phyloP scores from a whole-genome alignment of 192 early-diverging fungal species.

The Coemansia sp. region DNA sequence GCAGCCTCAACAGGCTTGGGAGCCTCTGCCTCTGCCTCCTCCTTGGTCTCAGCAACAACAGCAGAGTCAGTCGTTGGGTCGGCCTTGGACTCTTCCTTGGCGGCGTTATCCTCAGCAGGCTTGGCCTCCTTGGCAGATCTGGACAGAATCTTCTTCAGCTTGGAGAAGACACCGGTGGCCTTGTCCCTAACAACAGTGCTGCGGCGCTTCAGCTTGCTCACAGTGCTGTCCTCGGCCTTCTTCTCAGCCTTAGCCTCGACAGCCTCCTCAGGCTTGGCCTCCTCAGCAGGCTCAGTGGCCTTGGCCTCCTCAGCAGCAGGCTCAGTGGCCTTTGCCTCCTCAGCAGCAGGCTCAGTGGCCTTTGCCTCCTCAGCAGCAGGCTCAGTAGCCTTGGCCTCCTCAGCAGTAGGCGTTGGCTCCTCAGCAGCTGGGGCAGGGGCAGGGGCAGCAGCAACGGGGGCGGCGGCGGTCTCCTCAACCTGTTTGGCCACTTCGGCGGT shows the following conservation, averaged over 20 bases:
- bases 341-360: conserved; percentile 20
- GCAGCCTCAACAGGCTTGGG: conserved; percentile 30
- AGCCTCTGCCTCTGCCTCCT: conserved; percentile 8
- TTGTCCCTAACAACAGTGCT: conserved; percentile 45
- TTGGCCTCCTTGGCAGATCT: conserved; percentile 34
- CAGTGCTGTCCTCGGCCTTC: conserved; percentile 22
- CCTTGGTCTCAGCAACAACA: conserved; percentile 20
- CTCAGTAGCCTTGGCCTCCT: conserved; percentile 6
- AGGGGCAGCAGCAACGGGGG: conserved; percentile 8
- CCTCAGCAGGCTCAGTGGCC: conserved; percentile 17
- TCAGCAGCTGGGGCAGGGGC: conserved; percentile 13
- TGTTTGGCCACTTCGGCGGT: conserved; percentile 13
- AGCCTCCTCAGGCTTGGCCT: conserved; percentile 15
- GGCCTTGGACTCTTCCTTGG: conserved; percentile 24
- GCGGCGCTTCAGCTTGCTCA: conserved; percentile 53
- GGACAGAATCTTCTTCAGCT: conserved; percentile 44
- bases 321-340: conserved; percentile 19
- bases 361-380: conserved; percentile 11
- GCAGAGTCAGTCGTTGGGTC: conserved; percentile 39
- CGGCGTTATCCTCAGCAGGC: conserved; percentile 21
- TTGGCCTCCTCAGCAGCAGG: conserved; percentile 12
- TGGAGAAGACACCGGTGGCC: conserved; percentile 43
- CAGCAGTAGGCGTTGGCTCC: neutral
- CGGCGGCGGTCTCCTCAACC: conserved; percentile 16
- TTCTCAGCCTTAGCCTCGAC: conserved; percentile 22